Conservation (phyloP, 805 yeast species). For the Ogataea allantospora region DNA sequence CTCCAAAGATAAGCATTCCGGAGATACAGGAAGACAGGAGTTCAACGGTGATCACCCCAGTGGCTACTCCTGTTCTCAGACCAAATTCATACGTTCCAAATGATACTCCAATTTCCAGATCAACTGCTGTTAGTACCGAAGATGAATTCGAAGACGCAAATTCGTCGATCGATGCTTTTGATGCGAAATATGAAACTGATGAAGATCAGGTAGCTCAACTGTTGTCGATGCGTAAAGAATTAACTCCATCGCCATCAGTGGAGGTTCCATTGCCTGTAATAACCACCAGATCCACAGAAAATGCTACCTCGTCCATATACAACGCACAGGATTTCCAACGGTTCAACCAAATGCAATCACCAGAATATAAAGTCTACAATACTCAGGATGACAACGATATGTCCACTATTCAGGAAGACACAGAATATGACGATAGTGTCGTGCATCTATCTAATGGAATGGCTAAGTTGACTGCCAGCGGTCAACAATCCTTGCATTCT, state of each 20-base stretch:
- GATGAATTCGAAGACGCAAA: conserved; percentile 21
- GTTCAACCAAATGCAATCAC: conserved; percentile 32
- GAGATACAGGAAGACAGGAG: background rate
- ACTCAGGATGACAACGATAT: conserved; percentile 25
- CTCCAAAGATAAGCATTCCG: background rate
- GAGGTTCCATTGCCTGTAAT: conserved; percentile 12
- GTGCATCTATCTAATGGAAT: conserved; percentile 16
- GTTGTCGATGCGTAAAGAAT: conserved; percentile 27
- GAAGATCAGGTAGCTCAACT: conserved; percentile 29
- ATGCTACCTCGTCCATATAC: conserved; percentile 17
- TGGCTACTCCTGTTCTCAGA: background rate
- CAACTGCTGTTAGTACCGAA: conserved; percentile 6
- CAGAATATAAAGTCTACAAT: conserved; percentile 32
- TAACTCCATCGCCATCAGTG: conserved; percentile 20
- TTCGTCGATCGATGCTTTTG: conserved; percentile 29
- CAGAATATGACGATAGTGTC: conserved; percentile 28
- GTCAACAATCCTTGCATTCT: conserved; percentile 5
- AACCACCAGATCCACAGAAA: conserved; percentile 7
- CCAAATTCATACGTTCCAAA: background rate
- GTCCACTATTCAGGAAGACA: conserved; percentile 36
- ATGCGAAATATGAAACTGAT: conserved; percentile 17
- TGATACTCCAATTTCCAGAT: conserved; percentile 7
- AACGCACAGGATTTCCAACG: conserved; percentile 21
- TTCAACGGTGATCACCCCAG: no score
- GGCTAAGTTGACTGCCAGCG: conserved; percentile 14